phyloP scores from a whole-genome alignment of 202 grass and related monocot genomes.

The Setaria viridis region DNA sequence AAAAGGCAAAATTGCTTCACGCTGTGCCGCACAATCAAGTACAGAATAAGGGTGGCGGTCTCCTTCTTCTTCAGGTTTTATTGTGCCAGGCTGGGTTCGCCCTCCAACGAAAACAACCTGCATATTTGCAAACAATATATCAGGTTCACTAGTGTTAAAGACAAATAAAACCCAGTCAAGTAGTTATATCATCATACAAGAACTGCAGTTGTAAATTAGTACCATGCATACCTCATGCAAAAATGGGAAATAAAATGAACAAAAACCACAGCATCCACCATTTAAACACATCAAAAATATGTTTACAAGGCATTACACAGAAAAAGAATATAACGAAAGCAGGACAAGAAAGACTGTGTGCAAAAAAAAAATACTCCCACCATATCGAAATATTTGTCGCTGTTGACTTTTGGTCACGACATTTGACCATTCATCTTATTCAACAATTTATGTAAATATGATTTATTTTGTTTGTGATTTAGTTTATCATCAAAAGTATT shows the following conservation, averaged over 20 bases:
- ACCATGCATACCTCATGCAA: not conserved
- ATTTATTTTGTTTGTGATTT: too few species aligned
- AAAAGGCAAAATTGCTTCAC: conserved; percentile 74
- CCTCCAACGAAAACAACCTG: conserved; percentile 89
- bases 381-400: too few species aligned
- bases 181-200: not conserved
- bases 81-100: conserved; percentile 84
- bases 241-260: not conserved
- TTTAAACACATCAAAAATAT: not conserved
- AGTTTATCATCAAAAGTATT: too few species aligned
- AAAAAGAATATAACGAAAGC: not conserved
- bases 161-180: not conserved
- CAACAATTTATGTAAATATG: too few species aligned
- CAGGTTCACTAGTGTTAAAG: not conserved
- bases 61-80: conserved; percentile 92
- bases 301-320: not conserved
- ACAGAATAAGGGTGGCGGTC: conserved; percentile 75
- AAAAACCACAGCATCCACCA: not conserved
- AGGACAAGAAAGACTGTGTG: not conserved
- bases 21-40: conserved; percentile 70
- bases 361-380: too few species aligned
- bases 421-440: too few species aligned
- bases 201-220: not conserved
- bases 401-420: too few species aligned
- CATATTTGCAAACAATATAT: conserved; percentile 16